Percentiles rank a stretch among this genome's conserved stretches.
phyloP scores from a whole-genome alignment of 2,329 filamentous ascomycete genomes.

The Dendrostoma leiphaemia region DNA sequence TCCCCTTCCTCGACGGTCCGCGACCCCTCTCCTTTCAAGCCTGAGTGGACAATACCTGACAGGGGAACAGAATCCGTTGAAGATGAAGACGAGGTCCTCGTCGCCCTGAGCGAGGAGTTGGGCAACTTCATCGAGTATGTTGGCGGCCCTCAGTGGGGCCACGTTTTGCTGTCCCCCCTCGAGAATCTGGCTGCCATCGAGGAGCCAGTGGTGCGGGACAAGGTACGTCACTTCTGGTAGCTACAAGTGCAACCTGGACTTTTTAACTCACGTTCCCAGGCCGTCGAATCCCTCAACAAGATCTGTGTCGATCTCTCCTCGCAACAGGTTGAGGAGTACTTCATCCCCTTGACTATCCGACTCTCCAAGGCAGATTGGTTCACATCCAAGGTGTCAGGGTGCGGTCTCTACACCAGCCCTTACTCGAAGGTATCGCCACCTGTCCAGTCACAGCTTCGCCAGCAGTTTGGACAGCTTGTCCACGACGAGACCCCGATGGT shows the following conservation, averaged over 20 bases:
- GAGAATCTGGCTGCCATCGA: constrained; percentile 99
- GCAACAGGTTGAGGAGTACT: constrained; percentile 93
- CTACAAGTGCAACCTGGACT: constrained; percentile 15
- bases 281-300: constrained; percentile 98
- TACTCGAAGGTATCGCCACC: constrained; percentile 86
- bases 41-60: constrained; percentile 20
- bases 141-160: constrained; percentile 87
- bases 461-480: constrained; percentile 89
- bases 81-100: constrained; percentile 97
- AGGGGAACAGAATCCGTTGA: constrained; percentile 82
- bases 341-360: constrained; percentile 91
- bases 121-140: constrained; percentile 98
- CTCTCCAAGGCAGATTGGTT: constrained; percentile 99
- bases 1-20: constrained; percentile 97
- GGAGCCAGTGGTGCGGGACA: constrained; percentile 95
- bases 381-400: constrained; percentile 97
- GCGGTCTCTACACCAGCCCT: constrained; percentile 88
- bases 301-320: constrained; percentile 91
- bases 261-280: constrained; percentile 49
- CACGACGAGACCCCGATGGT: constrained; percentile 99
- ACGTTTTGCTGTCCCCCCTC: constrained; percentile 92
- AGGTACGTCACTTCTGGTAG: constrained; percentile 57
- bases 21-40: constrained; percentile 26
- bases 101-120: constrained; percentile 93
- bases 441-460: constrained; percentile 87